Evolutionary conservation across 108 stramenopile species (phyloP), one percentile per base, ranked within the genome.

Genomic region (Skeletonema costatum): DNA sequence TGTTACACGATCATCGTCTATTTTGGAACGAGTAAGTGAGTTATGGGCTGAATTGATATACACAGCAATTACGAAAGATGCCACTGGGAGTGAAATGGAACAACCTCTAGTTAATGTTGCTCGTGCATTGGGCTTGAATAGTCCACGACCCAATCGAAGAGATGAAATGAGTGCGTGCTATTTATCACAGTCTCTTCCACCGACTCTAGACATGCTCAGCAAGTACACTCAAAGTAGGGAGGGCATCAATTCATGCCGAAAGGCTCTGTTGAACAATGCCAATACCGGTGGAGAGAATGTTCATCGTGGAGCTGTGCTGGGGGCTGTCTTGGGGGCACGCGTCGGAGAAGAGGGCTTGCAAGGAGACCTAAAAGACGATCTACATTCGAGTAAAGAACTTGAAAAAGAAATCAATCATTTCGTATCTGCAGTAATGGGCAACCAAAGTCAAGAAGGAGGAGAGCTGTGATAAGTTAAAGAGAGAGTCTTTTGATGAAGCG

Each of bases 261-360:
- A 70, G 4, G 97, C 85, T 11, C 76, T 97, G 2, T 41, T 95
- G 9, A 86, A 87, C 36, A 96, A 91, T 78, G 93, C 94, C 71
- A 97, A 96, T 66, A 87, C 85, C 0, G 97, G 97, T 3, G 97
- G 97, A 29, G 97, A 97, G 66, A 97, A 97, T 83, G 94, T 94
- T 4, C 93, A 93, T 77, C 83, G 92, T 14, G 97, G 91, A 14
- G 84, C 93, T 6, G 36, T 90, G 4, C 66, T 97, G 25, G 97
- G 97, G 2, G 95, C 92, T 5, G 67, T 97, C 32, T 64, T 96
- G 39, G 97, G 94, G 11, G 93, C 94, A 7, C 66, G 86, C 60
- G 80, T 62, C 5, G 92, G 92, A 4, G 41, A 73, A 10, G 74
- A 75, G 25, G 32, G 69, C 19, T 65, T 92, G 39, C 89, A 88